Conservation (phyloP, 495 filamentous ascomycete species). For the Margaritispora aquatica region DNA sequence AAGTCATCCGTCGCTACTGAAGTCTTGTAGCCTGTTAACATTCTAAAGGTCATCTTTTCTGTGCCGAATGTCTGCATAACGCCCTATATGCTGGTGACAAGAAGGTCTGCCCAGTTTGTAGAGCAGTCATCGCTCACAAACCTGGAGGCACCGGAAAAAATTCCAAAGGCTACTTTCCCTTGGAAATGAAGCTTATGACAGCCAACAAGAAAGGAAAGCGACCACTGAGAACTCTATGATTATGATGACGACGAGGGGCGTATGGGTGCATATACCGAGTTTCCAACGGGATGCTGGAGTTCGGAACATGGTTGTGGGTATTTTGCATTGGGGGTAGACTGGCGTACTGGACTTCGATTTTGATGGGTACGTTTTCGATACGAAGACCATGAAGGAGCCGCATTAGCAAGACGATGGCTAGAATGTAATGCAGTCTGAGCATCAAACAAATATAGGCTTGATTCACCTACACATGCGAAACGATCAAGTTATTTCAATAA, state of each 20-base stretch:
- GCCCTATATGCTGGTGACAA: constrained; percentile 57
- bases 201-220: constrained; percentile 40
- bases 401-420: too few species aligned
- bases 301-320: too few species aligned
- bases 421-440: too few species aligned
- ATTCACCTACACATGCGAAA: too few species aligned
- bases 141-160: constrained; percentile 28
- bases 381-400: too few species aligned
- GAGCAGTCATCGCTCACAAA: constrained; percentile 45
- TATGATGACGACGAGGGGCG: too few species aligned
- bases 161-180: constrained; percentile 43
- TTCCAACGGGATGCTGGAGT: not conserved
- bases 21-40: not conserved
- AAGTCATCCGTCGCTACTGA: constrained; percentile 32
- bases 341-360: too few species aligned
- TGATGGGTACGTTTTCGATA: too few species aligned
- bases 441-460: too few species aligned
- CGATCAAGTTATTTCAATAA: too few species aligned
- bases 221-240: constrained; percentile 12
- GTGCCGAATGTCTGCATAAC: constrained; percentile 71
- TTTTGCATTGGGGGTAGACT: too few species aligned
- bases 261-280: too few species aligned
- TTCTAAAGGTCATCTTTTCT: constrained; percentile 73
- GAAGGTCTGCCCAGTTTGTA: constrained; percentile 46
- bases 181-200: constrained; percentile 57